Percentiles rank a stretch among this genome's conserved stretches.
Conservation (phyloP, 2,329 filamentous ascomycete species). For the Tetracladium maxilliforme region DNA sequence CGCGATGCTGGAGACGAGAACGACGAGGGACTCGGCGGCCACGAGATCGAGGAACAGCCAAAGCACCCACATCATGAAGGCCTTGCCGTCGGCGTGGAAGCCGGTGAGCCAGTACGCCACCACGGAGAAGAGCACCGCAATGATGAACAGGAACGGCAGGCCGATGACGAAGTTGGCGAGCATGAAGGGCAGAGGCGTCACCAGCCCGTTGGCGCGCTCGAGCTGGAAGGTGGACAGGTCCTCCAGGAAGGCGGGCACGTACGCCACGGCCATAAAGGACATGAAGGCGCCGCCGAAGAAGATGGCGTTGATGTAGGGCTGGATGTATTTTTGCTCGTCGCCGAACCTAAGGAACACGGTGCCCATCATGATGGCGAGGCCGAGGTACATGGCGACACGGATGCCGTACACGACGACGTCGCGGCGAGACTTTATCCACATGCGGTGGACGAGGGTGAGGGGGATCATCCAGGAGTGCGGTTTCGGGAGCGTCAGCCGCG, state of each 20-base stretch:
- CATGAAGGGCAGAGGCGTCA: slow-evolving; percentile 58
- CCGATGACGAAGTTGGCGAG: slow-evolving; percentile 73
- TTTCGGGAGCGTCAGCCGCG: slow-evolving; percentile 7
- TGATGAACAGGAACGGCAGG: slow-evolving; percentile 66
- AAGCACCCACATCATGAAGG: slow-evolving; percentile 67
- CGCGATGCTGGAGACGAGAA: slow-evolving; percentile 57
- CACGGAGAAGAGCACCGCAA: slow-evolving; percentile 59
- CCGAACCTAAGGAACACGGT: slow-evolving; percentile 70
- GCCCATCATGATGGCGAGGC: slow-evolving; percentile 73
- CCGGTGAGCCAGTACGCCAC: slow-evolving; percentile 71
- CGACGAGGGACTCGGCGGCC: slow-evolving; percentile 70
- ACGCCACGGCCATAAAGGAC: slow-evolving; percentile 73
- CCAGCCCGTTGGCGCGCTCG: slow-evolving; percentile 70
- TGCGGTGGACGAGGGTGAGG: slow-evolving; percentile 57
- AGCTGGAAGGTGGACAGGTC: slow-evolving; percentile 60
- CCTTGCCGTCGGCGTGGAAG: slow-evolving; percentile 47
- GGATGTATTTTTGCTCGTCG: slow-evolving; percentile 56
- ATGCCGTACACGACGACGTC: slow-evolving; percentile 78
- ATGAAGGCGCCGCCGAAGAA: slow-evolving; percentile 64
- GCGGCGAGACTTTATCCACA: slow-evolving; percentile 71
- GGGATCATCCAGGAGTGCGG: slow-evolving; percentile 27
- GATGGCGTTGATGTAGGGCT: slow-evolving; percentile 71
- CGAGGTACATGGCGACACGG: slow-evolving; percentile 68
- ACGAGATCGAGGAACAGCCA: slow-evolving; percentile 79
- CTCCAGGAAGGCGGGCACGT: slow-evolving; percentile 73